phyloP scores from a whole-genome alignment of 2,329 filamentous ascomycete genomes.

The Coniosporium tulheliwenetii region DNA sequence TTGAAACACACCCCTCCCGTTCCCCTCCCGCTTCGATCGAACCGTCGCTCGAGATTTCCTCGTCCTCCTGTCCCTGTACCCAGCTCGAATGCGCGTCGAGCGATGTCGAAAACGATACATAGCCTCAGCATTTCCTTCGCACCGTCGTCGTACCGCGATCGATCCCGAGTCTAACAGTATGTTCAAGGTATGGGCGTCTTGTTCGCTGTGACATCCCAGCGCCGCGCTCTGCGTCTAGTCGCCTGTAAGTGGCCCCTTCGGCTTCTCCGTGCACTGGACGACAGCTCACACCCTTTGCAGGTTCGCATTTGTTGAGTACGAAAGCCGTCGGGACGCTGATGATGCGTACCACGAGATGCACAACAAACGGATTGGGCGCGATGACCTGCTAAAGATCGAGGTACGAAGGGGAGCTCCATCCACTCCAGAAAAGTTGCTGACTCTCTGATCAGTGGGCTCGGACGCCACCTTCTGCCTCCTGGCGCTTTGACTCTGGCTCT shows the following conservation, averaged over 20 bases:
- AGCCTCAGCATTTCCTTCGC: conserved; percentile 3
- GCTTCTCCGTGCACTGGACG: not conserved
- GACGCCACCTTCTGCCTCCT: conserved; percentile 92
- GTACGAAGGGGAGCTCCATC: conserved; percentile 30
- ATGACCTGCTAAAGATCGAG: conserved; percentile 96
- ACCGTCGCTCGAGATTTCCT: conserved; percentile 21
- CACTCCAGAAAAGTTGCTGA: conserved; percentile 7
- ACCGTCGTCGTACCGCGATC: conserved; percentile 5
- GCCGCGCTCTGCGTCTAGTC: conserved; percentile 79
- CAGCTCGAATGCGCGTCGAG: too few species aligned
- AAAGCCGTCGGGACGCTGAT: conserved; percentile 93
- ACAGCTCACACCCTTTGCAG: conserved; percentile 31
- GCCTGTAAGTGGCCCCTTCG: conserved; percentile 56
- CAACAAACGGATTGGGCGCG: conserved; percentile 92
- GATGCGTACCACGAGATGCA: conserved; percentile 99
- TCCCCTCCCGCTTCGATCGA: conserved; percentile 27
- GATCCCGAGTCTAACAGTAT: conserved; percentile 28
- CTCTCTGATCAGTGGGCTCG: conserved; percentile 67
- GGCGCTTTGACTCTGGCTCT: conserved; percentile 90
- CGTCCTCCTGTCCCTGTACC: conserved; percentile 5
- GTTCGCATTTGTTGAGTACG: conserved; percentile 98
- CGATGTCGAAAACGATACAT: too few species aligned
- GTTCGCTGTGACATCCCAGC: conserved; percentile 98
- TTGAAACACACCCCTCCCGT: conserved; percentile 5
- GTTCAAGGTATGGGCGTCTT: conserved; percentile 76